Base-by-base conservation (phyloP, 495 filamentous ascomycete species). In the Penicillium coprophilum region DNA sequence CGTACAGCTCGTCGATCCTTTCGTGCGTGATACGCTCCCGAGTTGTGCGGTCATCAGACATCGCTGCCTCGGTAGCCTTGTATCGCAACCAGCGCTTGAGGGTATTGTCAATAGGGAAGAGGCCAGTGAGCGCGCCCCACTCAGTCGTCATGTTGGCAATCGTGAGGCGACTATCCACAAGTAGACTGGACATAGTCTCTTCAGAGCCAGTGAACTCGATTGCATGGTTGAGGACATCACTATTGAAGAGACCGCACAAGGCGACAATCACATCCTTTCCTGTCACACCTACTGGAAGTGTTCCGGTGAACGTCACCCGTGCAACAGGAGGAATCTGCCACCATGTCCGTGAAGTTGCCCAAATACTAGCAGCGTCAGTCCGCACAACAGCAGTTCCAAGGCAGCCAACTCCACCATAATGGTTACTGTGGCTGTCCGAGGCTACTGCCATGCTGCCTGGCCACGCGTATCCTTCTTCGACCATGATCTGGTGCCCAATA, bases 81-180 rank as follows among this genome's bases (percentile, higher is more conserved):
- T 75, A 77, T 21, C 85, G 78, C 8, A 93, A 68, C 93, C 94
- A 97, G n/a, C 72, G 70, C 60, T 85, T 75, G 23, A 97, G 77
- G 1, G 84, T 77, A 1, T 62, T 55, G 64, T 98, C 92, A 54
- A 96, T 89, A 4, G 92, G 93, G 74, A 96, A 97, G 15, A 92
- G 72, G 17, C 87, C 89, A 27, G 81, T 82, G 11, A 96, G 74
- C 0, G 91, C 93, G 39, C 90, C 91, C 93, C 92, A 97, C 69
- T 98, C 94, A 1, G 89, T 95, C 0, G 92, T 89, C 94, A 97
- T 97, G 72, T 97, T 97, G 41, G 87, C 84, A 65, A 97, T 96
- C 0, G 91, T 84, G 23, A 97, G 69, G 12, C 92, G 79, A 68
- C 89, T 82, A 64, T 95, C 91, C 6, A 97, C 76, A 0, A 85